Conservation (phyloP, 2,329 filamentous ascomycete species). For the Iodosphaeria phyllophila region DNA sequence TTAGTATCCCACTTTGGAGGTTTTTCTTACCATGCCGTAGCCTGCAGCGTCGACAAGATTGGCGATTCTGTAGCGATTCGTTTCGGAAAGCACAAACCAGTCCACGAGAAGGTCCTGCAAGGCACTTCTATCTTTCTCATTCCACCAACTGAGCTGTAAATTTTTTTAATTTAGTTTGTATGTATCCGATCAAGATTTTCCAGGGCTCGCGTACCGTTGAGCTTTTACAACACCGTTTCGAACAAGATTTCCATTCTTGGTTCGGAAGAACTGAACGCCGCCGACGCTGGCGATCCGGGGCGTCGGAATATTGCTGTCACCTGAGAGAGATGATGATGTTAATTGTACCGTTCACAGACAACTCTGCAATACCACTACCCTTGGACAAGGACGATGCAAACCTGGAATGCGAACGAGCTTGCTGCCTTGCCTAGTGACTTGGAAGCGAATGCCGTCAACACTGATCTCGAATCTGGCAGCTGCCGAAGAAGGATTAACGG, state of each 20-base stretch:
- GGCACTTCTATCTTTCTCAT: constrained; percentile 53
- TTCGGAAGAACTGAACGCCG: constrained; percentile 67
- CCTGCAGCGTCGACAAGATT: constrained; percentile 14
- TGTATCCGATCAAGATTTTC: constrained; percentile 6
- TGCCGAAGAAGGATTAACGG: constrained; percentile 10
- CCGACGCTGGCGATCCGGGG: constrained; percentile 57
- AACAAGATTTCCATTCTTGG: constrained; percentile 75
- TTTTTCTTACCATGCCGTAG: constrained; percentile 21
- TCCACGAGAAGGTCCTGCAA: constrained; percentile 55
- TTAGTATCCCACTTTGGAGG: constrained; percentile 21
- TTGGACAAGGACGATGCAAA: too few species aligned
- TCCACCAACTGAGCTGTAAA: constrained; percentile 33
- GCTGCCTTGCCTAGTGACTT: constrained; percentile 58
- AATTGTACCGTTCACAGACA: too few species aligned
- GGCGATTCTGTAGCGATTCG: constrained; percentile 10
- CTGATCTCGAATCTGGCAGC: constrained; percentile 38
- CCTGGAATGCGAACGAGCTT: constrained; percentile 61
- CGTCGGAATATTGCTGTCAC: constrained; percentile 44
- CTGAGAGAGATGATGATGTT: too few species aligned
- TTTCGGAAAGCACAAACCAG: constrained; percentile 38
- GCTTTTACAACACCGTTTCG: constrained; percentile 57
- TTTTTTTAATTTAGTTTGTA: constrained; percentile 27
- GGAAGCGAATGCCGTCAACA: constrained; percentile 56
- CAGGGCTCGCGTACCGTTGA: constrained; percentile 45
- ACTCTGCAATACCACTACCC: too few species aligned